phyloP scores from a whole-genome alignment of 2,329 filamentous ascomycete genomes.

The Samsoniella hepiali region DNA sequence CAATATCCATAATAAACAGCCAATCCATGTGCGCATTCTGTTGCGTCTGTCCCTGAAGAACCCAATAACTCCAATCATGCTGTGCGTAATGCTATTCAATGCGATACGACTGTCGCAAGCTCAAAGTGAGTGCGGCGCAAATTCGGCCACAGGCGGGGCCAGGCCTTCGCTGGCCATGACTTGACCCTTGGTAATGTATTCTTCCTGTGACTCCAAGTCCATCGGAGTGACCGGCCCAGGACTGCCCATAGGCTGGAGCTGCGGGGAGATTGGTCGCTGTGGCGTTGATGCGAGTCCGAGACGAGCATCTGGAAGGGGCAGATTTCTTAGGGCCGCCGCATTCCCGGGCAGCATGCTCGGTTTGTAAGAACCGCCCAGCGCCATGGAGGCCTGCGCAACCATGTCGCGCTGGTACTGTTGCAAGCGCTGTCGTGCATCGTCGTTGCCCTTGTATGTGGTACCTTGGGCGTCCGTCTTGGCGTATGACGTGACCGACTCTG shows the following conservation, averaged over 20 bases:
- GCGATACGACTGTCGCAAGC: neutral
- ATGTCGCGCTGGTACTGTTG: conserved; percentile 61
- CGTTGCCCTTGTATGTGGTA: conserved; percentile 18
- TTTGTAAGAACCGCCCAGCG: conserved; percentile 31
- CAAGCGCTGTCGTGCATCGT: conserved; percentile 27
- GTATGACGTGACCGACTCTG: conserved; percentile 30
- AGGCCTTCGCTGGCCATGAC: neutral
- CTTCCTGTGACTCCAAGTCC: conserved; percentile 42
- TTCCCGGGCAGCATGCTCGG: conserved; percentile 26
- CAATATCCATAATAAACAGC: neutral
- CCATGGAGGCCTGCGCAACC: conserved; percentile 54
- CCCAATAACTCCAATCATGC: conserved; percentile 15
- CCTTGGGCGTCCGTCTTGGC: conserved; percentile 37
- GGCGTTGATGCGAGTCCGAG: conserved; percentile 35
- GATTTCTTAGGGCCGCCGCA: conserved; percentile 33
- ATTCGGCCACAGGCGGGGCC: conserved; percentile 1
- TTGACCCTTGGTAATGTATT: conserved; percentile 14
- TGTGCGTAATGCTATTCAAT: conserved; percentile 4
- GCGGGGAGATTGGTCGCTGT: conserved; percentile 48
- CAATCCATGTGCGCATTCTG: neutral
- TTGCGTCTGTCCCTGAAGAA: neutral
- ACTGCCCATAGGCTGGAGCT: conserved; percentile 52
- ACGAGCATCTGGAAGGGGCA: conserved; percentile 37
- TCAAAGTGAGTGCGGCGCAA: conserved; percentile 17
- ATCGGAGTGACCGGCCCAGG: conserved; percentile 61